Evolutionary conservation across 805 yeast genomes (phyloP), one percentile per base, ranked within the genome.

Genomic region (Nakazawaea ernobii): DNA sequence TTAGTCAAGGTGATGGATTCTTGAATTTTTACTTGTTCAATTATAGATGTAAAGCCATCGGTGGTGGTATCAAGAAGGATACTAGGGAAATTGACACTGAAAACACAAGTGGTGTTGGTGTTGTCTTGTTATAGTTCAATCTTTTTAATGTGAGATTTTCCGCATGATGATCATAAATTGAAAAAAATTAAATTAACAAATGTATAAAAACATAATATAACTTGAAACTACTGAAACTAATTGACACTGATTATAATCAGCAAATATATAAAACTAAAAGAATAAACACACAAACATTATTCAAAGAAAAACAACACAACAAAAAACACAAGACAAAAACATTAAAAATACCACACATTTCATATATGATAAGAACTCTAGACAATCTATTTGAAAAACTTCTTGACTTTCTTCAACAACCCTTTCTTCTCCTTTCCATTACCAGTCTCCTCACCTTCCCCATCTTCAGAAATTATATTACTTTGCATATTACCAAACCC

Each of bases 1-100:
- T 94, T 63, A 96, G 97, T 32, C 78, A 80, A 42, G 99, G 99
- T 39, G 98, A 92, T 63, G 99, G 99, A 0, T 77, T 79, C 59
- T 74, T 94, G 60, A 86, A 94, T 66, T 94, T 86, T 66, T 94
- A 94, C 62, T 69, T 94, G 53, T 94, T 94, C 76, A 94, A 94
- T 66, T 94, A 90, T 71, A 82, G 74, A 60, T 83, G 95, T 4
- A 79, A 79, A 66, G 90, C 89, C 3, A 77, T 94, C 39, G 67
- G 71, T 49, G 96, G 97, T 32, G 99, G 99, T 6, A 66, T 88
- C 26, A 80, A 79, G 50, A 65, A 71, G 9, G 70, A 75, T 40
- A 67, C 75, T 2, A 78, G 79, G 42, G 75, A 75, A 45, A 69
- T 78, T 32, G 80, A 78, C 43, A 60, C 67, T 13, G 75, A 75